phyloP scores from a whole-genome alignment of 495 filamentous ascomycete species.

The Platismatia glauca region DNA sequence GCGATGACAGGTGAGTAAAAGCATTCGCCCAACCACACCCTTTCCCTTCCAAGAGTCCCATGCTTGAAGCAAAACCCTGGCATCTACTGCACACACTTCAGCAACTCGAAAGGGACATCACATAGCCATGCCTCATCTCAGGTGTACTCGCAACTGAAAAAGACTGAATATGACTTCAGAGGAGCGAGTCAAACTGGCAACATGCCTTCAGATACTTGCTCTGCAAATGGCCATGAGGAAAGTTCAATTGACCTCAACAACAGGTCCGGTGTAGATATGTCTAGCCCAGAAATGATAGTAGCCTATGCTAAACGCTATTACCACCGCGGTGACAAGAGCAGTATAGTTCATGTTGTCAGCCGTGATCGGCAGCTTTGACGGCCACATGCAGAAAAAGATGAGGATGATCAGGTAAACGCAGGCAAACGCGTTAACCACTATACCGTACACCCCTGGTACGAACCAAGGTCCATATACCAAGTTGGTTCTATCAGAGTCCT shows the following conservation, averaged over 20 bases:
- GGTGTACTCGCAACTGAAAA: background rate
- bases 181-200: background rate
- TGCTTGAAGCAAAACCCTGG: background rate
- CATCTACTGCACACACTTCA: background rate
- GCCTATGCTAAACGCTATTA: background rate
- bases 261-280: constrained; percentile 2
- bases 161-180: background rate
- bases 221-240: background rate
- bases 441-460: constrained; percentile 1
- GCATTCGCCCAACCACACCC: background rate
- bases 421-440: constrained; percentile 3
- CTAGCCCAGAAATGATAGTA: background rate
- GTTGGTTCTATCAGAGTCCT: background rate
- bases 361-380: background rate
- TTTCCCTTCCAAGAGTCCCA: too few species aligned
- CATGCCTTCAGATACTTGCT: background rate
- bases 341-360: constrained; percentile 6
- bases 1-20: background rate
- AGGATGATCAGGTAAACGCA: background rate
- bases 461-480: constrained; percentile 10
- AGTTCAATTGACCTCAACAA: background rate
- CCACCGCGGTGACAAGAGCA: background rate
- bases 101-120: constrained; percentile 7
- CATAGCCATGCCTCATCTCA: constrained; percentile 2
- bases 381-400: constrained; percentile 15